These are phyloP conservation scores for Malbranchea zuffiana DNA, from an alignment of 2,329 filamentous ascomycete species.

Conservation along the genomic window DNA sequence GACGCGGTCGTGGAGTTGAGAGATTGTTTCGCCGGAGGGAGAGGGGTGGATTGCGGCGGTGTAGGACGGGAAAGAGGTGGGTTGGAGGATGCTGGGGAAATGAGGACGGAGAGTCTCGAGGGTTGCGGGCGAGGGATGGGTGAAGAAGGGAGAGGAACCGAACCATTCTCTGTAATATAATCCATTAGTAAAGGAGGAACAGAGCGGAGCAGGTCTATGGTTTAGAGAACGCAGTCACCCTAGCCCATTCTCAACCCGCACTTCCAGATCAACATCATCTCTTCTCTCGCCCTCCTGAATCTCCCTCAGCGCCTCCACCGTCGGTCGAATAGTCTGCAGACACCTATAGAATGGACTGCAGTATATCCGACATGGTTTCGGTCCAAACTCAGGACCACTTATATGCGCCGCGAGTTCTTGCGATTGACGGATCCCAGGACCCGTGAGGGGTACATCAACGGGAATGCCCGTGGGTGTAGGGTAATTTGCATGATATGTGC, in stretches of 20 bases:
- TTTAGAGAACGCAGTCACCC: slow-evolving; percentile 31
- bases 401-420: slow-evolving; percentile 54
- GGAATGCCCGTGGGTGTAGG: slow-evolving; percentile 78
- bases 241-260: slow-evolving; percentile 43
- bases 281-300: slow-evolving; percentile 25
- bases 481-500: slow-evolving; percentile 62
- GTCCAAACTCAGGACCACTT: slow-evolving; percentile 20
- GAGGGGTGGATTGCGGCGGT: slow-evolving; percentile 56
- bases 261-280: slow-evolving; percentile 25
- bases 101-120: slow-evolving; percentile 51
- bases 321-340: slow-evolving; percentile 69
- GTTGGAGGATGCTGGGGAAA: slow-evolving; percentile 47
- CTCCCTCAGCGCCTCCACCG: slow-evolving; percentile 34
- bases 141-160: slow-evolving; percentile 64
- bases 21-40: slow-evolving; percentile 65
- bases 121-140: slow-evolving; percentile 68
- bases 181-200: neutral
- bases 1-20: slow-evolving; percentile 68
- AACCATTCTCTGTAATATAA: slow-evolving; percentile 65
- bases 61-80: slow-evolving; percentile 41
- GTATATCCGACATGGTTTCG: slow-evolving; percentile 51
- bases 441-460: slow-evolving; percentile 75
- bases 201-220: neutral
- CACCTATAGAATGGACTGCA: slow-evolving; percentile 80
- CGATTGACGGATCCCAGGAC: slow-evolving; percentile 76